Conservation (phyloP, 1,284 basidiomycete genomes). For the Inonotus hispidus region DNA sequence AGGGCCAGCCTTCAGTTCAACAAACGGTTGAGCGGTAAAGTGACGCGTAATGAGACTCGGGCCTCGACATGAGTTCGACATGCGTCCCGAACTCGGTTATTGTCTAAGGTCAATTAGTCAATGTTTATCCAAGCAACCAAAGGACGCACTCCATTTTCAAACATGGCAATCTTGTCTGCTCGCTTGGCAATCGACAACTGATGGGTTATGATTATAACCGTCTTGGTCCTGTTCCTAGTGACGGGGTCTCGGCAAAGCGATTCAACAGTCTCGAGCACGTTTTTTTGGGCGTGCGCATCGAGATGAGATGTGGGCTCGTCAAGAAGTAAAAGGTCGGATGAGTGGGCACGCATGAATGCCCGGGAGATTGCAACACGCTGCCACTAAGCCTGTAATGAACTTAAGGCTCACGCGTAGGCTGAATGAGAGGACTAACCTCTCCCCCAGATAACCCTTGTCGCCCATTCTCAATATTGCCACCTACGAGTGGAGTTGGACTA, state of each 20-base stretch:
- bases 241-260: conserved; percentile 49
- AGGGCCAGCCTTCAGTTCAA: neutral
- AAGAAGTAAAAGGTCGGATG: conserved; percentile 74
- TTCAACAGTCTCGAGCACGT: conserved; percentile 70
- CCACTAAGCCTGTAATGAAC: conserved; percentile 49
- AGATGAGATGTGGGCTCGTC: conserved; percentile 82
- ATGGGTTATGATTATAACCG: conserved; percentile 81
- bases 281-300: conserved; percentile 74
- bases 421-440: conserved; percentile 44
- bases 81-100: conserved; percentile 79
- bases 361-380: conserved; percentile 78
- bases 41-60: conserved; percentile 57
- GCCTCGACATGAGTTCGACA: conserved; percentile 57
- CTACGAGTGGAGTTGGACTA: conserved; percentile 26
- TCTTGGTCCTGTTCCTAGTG: conserved; percentile 51
- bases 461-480: conserved; percentile 31
- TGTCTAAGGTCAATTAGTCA: conserved; percentile 38
- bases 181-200: conserved; percentile 72
- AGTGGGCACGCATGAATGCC: conserved; percentile 76
- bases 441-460: conserved; percentile 69
- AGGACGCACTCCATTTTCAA: conserved; percentile 68
- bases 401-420: neutral
- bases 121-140: conserved; percentile 18
- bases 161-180: conserved; percentile 81
- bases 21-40: conserved; percentile 65